phyloP scores from a whole-genome alignment of 768 basidiomycete genomes.

The Coprinopsis sp. region DNA sequence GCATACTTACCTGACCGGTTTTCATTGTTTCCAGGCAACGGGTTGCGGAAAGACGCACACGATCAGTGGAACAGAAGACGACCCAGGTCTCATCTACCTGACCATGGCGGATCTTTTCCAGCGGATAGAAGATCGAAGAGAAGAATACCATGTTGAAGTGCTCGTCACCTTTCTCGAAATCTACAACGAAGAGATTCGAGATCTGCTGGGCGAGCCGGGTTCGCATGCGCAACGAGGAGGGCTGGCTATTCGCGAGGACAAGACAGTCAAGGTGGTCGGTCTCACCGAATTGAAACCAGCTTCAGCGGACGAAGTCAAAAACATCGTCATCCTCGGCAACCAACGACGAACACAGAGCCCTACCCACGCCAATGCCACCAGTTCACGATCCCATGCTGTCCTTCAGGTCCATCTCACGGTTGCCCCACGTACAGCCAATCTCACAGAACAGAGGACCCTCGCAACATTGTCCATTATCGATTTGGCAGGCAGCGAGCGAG shows the following conservation, averaged over 20 bases:
- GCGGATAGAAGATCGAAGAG: conserved; percentile 81
- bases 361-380: conserved; percentile 94
- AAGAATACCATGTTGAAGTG: conserved; percentile 83
- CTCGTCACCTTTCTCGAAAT: conserved; percentile 96
- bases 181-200: conserved; percentile 98
- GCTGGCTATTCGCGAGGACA: conserved; percentile 91
- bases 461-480: conserved; percentile 97
- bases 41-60: conserved; percentile 99
- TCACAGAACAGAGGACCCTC: conserved; percentile 78
- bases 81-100: conserved; percentile 93
- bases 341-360: conserved; percentile 84
- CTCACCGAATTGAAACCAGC: conserved; percentile 77
- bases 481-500: conserved; percentile 94
- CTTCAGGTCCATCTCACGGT: conserved; percentile 92
- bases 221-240: conserved; percentile 67
- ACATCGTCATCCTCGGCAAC: conserved; percentile 89
- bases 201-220: conserved; percentile 81
- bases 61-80: conserved; percentile 83
- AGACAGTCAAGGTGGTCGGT: conserved; percentile 84
- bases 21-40: conserved; percentile 66
- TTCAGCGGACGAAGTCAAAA: conserved; percentile 89
- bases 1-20: neutral
- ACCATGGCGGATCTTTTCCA: conserved; percentile 97
- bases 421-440: conserved; percentile 76
- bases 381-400: conserved; percentile 96